A percentile compares a stretch with the other conserved stretches of the same genome.
Evolutionary conservation across 2,329 filamentous ascomycete genomes (phyloP).

Genomic region (Apiospora malaysiana): DNA sequence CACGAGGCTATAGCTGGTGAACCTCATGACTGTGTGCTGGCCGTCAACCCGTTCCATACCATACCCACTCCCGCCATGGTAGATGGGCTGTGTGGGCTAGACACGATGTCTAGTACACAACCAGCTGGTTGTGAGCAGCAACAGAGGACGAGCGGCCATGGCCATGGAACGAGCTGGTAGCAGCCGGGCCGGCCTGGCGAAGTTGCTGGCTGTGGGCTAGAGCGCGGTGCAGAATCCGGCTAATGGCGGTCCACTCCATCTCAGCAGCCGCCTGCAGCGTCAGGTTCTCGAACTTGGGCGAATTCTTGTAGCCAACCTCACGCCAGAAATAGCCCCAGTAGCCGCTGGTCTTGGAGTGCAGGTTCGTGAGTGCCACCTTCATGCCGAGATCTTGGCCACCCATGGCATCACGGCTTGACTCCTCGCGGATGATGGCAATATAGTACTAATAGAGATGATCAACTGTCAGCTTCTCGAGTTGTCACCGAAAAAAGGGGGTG

Average conservation of each 20-base stretch:
- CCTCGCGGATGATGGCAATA: conserved; percentile 59
- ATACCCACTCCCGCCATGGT: background rate
- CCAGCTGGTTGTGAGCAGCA: background rate
- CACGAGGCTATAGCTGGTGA: background rate
- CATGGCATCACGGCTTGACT: conserved; percentile 49
- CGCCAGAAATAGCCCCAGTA: conserved; percentile 61
- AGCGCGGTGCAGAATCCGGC: conserved; percentile 50
- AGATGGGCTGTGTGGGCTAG: background rate
- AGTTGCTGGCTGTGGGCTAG: background rate
- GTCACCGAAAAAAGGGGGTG: background rate
- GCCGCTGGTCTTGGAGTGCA: conserved; percentile 42
- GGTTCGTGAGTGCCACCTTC: conserved; percentile 45
- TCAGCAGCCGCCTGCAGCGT: conserved; percentile 53
- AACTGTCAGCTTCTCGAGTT: background rate
- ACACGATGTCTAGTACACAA: background rate
- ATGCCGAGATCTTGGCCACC: conserved; percentile 47
- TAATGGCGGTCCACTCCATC: conserved; percentile 55
- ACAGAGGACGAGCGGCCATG: background rate
- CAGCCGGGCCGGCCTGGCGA: background rate
- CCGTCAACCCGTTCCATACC: background rate
- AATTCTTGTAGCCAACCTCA: conserved; percentile 50
- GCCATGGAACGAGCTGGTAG: background rate
- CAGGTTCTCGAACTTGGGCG: conserved; percentile 52
- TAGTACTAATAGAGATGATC: conserved; percentile 55
- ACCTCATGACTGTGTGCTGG: background rate